Evolutionary conservation across 495 filamentous ascomycete genomes (phyloP), one percentile per base, ranked within the genome.

Genomic region (Aspergillus sclerotiicarbonarius): DNA sequence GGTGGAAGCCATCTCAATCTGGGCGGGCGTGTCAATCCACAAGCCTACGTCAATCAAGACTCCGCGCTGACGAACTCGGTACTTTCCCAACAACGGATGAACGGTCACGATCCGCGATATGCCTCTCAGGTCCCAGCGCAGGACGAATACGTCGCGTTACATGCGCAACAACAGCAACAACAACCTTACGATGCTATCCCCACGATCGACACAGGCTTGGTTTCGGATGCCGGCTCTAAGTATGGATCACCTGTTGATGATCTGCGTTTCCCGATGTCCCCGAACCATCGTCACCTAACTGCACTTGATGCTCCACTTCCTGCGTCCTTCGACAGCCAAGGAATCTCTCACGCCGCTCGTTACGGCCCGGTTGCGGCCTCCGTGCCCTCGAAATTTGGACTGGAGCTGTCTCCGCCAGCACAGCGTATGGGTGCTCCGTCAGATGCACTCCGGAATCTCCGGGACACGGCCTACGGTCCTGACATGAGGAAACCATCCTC

Each of bases 291-390:
- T 70, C 71, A 84, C 76, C 81, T 92, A 43, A 95, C 84, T 45
- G 90, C 91, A n/a, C 82, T 97, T 18, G 94, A 98, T 77, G 95
- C 92, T 7, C 91, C 91, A 2, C 84, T 98, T 21, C 94, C 94
- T 8, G 91, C 91, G 10, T 98, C 94, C 1, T 97, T 98, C 67
- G 95, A 98, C 69, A 96, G 91, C 66, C 92, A 98, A 62, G 94
- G 94, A 44, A 90, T 96, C 18, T 96, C 92, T 6, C 88, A 91
- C 66, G 89, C 89, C 53, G 93, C 94, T 21, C 83, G 92, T 51
- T 90, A 91, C 67, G 95, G 91, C 1, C 91, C 94, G 0, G 91
- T 95, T 62, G 93, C 93, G 12, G 88, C 93, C 8, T 98, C 94
- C 1, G 87, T 98, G 33, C 94, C 94, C 1, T 89, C 91, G 13